phyloP scores from a whole-genome alignment of 345 rosid genomes.

The Pistacia integerrima region DNA sequence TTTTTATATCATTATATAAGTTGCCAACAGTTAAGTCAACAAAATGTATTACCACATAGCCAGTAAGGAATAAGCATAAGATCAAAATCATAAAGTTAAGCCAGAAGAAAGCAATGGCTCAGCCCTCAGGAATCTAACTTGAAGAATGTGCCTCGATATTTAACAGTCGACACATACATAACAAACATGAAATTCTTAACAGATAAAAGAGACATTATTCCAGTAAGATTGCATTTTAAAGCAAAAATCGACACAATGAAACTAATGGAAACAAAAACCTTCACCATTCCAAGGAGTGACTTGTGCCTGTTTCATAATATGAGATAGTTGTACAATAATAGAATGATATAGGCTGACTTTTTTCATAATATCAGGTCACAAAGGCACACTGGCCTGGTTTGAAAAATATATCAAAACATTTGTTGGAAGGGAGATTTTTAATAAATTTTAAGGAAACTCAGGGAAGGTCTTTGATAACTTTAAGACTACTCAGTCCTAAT shows the following conservation, averaged over 20 bases:
- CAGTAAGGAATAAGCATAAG: too few species aligned
- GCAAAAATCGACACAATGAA: not conserved
- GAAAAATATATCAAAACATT: not conserved
- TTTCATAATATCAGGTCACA: too few species aligned
- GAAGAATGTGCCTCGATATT: not conserved
- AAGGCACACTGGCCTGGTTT: not conserved
- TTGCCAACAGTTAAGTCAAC: not conserved
- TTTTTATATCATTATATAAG: slow-evolving; percentile 1
- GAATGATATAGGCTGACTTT: too few species aligned
- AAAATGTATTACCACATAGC: too few species aligned
- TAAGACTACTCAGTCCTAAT: not conserved
- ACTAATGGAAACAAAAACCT: not conserved
- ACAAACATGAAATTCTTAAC: too few species aligned
- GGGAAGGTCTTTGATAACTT: too few species aligned
- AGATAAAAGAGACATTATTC: too few species aligned
- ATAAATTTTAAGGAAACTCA: too few species aligned
- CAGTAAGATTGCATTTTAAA: not conserved
- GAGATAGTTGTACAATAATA: too few species aligned
- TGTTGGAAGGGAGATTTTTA: not conserved
- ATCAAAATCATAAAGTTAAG: not conserved
- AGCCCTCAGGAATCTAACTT: not conserved
- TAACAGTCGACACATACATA: not conserved
- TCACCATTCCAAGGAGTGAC: not conserved
- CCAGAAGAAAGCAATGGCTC: not conserved
- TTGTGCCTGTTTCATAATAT: too few species aligned